phyloP scores from a whole-genome alignment of 2,329 filamentous ascomycete species.

The Exophiala bonariae region DNA sequence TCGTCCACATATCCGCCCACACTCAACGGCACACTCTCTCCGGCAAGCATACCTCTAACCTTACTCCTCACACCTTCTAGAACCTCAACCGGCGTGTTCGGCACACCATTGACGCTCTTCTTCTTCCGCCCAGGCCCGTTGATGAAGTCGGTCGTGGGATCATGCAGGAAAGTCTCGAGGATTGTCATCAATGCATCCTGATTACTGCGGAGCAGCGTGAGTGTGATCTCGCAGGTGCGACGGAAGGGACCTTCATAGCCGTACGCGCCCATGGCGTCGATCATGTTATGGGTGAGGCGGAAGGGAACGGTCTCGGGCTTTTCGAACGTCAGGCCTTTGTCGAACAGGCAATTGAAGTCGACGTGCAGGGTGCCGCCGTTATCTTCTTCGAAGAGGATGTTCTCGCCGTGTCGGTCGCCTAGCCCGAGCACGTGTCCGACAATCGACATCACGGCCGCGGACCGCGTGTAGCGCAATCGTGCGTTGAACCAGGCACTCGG shows the following conservation, averaged over 20 bases:
- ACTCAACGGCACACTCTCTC: conserved; percentile 88
- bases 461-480: conserved; percentile 84
- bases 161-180: conserved; percentile 93
- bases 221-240: conserved; percentile 83
- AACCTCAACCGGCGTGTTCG: conserved; percentile 74
- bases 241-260: conserved; percentile 92
- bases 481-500: conserved; percentile 90
- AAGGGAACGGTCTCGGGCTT: conserved; percentile 96
- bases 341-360: conserved; percentile 99
- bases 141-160: conserved; percentile 91
- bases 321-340: conserved; percentile 93
- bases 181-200: conserved; percentile 98
- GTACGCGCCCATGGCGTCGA: conserved; percentile 90
- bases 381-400: conserved; percentile 90
- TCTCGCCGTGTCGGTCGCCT: conserved; percentile 94
- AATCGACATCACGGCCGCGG: conserved; percentile 99
- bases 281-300: conserved; percentile 97
- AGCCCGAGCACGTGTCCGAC: conserved; percentile 90
- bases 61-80: conserved; percentile 87
- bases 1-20: conserved; percentile 98
- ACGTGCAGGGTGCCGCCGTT: conserved; percentile 96
- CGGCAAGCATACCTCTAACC: conserved; percentile 76
- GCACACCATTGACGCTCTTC: conserved; percentile 54
- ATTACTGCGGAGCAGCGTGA: conserved; percentile 80
- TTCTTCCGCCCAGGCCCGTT: conserved; percentile 59